Evolutionary conservation across 73 alveolate species (phyloP).

Genomic region (Paramecium sexaurelia): DNA sequence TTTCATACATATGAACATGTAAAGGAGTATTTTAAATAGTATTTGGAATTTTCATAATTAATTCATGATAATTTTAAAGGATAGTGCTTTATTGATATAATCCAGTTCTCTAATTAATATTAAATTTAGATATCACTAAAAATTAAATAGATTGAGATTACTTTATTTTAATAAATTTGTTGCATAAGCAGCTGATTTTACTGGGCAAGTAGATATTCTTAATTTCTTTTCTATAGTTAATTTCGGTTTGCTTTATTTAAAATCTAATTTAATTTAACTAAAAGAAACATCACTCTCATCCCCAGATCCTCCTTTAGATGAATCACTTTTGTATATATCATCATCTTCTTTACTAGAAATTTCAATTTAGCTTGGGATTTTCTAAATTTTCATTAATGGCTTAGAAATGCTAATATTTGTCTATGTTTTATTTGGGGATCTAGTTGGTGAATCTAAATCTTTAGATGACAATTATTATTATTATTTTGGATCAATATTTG

Average conservation of each 20-base stretch:
- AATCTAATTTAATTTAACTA: constrained; percentile 6
- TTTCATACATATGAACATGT: constrained; percentile 41
- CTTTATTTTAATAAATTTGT: constrained; percentile 40
- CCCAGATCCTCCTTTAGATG: not conserved
- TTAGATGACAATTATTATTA: not conserved
- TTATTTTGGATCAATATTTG: not conserved
- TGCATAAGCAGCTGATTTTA: constrained; percentile 11
- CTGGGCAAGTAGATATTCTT: constrained; percentile 35
- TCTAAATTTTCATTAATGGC: not conserved
- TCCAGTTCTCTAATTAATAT: constrained; percentile 15
- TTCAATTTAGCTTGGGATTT: not conserved
- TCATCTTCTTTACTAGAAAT: constrained; percentile 12
- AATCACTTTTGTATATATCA: constrained; percentile 2
- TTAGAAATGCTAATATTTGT: not conserved
- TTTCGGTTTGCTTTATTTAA: constrained; percentile 23
- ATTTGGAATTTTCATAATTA: constrained; percentile 20
- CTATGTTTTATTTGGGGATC: not conserved
- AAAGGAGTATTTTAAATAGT: constrained; percentile 27
- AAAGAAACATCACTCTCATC: constrained; percentile 28
- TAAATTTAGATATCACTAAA: constrained; percentile 11
- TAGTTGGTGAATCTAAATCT: not conserved
- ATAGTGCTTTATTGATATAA: not conserved
- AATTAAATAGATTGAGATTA: not conserved
- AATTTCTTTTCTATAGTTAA: constrained; percentile 45
- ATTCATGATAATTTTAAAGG: constrained; percentile 1